Conservation (phyloP, 768 basidiomycete genomes). For the Amanita exitialis region DNA sequence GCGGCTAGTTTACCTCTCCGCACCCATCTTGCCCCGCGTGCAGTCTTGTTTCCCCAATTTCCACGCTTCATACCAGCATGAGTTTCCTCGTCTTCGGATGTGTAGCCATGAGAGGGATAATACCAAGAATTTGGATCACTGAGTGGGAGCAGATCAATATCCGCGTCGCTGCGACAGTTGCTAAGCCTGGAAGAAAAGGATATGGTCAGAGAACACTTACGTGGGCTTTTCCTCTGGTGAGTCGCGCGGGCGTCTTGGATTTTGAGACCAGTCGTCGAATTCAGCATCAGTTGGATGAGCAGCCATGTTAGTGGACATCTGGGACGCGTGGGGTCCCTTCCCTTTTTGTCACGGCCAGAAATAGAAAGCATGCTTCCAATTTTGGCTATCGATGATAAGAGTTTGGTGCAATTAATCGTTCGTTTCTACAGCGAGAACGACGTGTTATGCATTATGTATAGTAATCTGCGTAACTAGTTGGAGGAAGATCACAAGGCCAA, state of each 20-base stretch:
- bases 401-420: conserved; percentile 1
- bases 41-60: conserved; percentile 80
- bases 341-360: not conserved
- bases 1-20: conserved; percentile 72
- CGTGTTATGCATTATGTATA: conserved; percentile 20
- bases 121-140: conserved; percentile 78
- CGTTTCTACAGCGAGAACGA: not conserved
- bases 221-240: not conserved
- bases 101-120: conserved; percentile 70
- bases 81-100: conserved; percentile 51
- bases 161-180: conserved; percentile 12
- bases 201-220: not conserved
- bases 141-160: conserved; percentile 34
- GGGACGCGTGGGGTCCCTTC: not conserved
- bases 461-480: conserved; percentile 21
- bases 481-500: conserved; percentile 44
- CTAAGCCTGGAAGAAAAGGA: not conserved
- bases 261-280: conserved; percentile 1
- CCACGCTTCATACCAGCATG: conserved; percentile 40
- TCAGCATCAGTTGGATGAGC: conserved; percentile 4
- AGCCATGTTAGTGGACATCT: conserved; percentile 4
- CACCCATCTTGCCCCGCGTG: conserved; percentile 72
- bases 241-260: not conserved
- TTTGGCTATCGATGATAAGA: not conserved
- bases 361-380: not conserved